Conservation (phyloP, 768 basidiomycete genomes). For the Phallus indusiatus region DNA sequence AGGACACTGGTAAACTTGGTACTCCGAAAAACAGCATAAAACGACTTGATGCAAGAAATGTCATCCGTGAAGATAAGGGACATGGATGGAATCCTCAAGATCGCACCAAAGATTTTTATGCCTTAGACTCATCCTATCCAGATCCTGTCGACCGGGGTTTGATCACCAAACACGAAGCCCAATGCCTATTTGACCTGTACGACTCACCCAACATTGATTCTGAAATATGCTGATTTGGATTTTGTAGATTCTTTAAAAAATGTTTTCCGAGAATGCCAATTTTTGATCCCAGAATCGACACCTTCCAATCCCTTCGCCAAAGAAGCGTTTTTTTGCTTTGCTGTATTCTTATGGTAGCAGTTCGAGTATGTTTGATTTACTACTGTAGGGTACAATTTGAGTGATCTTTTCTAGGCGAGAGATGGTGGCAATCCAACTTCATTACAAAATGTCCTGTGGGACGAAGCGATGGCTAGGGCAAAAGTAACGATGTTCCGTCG, state of each 20-base stretch:
- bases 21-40: not conserved
- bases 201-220: not conserved
- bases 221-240: not conserved
- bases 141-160: not conserved
- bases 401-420: not conserved
- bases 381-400: not conserved
- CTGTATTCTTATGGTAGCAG: constrained; percentile 3
- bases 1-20: no score
- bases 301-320: not conserved
- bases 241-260: not conserved
- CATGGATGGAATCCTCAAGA: constrained; percentile 3
- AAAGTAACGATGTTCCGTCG: constrained; percentile 1
- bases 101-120: not conserved
- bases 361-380: not conserved
- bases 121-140: not conserved
- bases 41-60: not conserved
- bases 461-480: constrained; percentile 4
- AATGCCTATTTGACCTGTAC: not conserved
- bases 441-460: constrained; percentile 3
- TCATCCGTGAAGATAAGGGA: not conserved
- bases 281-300: constrained; percentile 6
- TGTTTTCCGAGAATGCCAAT: constrained; percentile 3
- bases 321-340: constrained; percentile 2
- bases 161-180: not conserved
- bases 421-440: constrained; percentile 1